Evolutionary conservation across 1,139 yeast genomes (phyloP).

Genomic region (Suzukiozyma palmioleophila): DNA sequence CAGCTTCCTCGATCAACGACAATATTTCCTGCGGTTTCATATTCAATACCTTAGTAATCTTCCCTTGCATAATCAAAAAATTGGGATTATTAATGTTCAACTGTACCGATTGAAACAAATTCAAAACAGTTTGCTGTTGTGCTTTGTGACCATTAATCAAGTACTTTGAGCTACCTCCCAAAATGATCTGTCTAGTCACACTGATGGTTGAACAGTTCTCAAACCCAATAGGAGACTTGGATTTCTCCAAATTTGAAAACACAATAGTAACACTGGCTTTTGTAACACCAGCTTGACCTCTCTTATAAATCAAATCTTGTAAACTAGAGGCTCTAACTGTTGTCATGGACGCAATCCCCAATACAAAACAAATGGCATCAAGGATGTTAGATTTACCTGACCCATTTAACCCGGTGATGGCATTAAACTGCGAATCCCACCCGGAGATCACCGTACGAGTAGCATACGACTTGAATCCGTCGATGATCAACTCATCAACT

Average conservation of each 20-base stretch:
- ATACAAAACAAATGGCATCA: constrained; percentile 97
- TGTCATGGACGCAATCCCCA: constrained; percentile 91
- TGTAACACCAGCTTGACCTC: constrained; percentile 98
- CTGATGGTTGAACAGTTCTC: constrained; percentile 77
- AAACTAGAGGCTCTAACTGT: constrained; percentile 91
- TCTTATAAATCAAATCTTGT: constrained; percentile 90
- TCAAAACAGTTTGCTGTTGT: constrained; percentile 88
- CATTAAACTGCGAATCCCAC: constrained; percentile 96
- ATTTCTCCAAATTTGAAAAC: constrained; percentile 76
- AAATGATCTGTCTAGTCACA: constrained; percentile 84
- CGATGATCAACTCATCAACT: constrained; percentile 91
- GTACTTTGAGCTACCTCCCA: constrained; percentile 92
- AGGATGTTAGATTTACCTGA: constrained; percentile 94
- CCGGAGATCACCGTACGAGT: constrained; percentile 92
- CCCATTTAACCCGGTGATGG: constrained; percentile 96
- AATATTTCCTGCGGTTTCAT: constrained; percentile 92
- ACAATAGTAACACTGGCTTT: constrained; percentile 96
- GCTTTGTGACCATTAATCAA: constrained; percentile 95
- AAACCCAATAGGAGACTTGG: constrained; percentile 83
- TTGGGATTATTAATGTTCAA: constrained; percentile 95
- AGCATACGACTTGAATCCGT: constrained; percentile 97
- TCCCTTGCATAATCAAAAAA: constrained; percentile 97
- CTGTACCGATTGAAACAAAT: constrained; percentile 89
- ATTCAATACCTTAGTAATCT: constrained; percentile 92
- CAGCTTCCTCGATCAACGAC: constrained; percentile 94